phyloP scores from a whole-genome alignment of 2,329 filamentous ascomycete species.

The Apiospora malaysiana region DNA sequence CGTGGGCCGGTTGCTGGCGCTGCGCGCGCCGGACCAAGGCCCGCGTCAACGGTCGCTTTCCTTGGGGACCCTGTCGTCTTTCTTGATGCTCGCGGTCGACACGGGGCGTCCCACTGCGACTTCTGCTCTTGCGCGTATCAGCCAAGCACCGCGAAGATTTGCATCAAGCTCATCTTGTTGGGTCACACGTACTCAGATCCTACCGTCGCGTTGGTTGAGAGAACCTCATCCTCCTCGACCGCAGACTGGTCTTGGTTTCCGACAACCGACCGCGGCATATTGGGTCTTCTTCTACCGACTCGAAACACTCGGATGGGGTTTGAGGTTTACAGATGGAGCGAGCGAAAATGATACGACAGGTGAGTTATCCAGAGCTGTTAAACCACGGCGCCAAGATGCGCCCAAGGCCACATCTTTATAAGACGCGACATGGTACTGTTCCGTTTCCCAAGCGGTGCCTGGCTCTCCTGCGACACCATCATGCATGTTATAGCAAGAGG shows the following conservation, averaged over 20 bases:
- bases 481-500: constrained; percentile 6
- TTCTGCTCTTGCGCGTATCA: not conserved
- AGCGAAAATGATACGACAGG: not conserved
- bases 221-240: not conserved
- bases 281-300: not conserved
- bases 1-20: constrained; percentile 14
- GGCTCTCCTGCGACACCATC: not conserved
- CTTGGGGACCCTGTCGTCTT: not conserved
- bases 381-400: not conserved
- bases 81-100: not conserved
- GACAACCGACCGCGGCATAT: not conserved
- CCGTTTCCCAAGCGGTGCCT: not conserved
- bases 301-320: not conserved
- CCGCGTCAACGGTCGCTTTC: constrained; percentile 23
- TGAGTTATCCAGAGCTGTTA: not conserved
- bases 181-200: not conserved
- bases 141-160: not conserved
- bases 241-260: not conserved
- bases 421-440: not conserved
- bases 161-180: not conserved
- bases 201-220: not conserved
- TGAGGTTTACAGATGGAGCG: not conserved
- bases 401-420: not conserved
- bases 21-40: constrained; percentile 24
- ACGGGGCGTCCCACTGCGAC: not conserved